phyloP scores from a whole-genome alignment of 148 eudicot species.

The Pharnaceum exiguum region DNA sequence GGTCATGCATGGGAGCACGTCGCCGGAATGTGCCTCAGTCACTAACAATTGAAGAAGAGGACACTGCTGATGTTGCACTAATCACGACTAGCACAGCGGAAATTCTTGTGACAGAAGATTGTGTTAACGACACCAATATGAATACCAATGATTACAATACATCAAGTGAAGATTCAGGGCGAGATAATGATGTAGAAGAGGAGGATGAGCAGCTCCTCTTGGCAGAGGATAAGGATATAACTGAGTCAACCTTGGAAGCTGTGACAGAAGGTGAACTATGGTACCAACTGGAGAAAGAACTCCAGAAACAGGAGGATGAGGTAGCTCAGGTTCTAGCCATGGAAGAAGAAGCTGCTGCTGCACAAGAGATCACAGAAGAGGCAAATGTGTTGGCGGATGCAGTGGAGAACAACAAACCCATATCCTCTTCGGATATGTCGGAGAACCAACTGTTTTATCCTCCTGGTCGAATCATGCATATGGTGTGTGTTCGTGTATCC shows the following conservation, averaged over 20 bases:
- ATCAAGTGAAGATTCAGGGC: constrained; percentile 40
- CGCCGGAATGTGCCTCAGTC: constrained; percentile 51
- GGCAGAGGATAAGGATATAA: constrained; percentile 38
- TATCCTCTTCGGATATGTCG: constrained; percentile 43
- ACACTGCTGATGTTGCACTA: constrained; percentile 40
- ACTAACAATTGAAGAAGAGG: constrained; percentile 37
- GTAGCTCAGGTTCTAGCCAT: constrained; percentile 31
- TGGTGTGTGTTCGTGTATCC: constrained; percentile 36
- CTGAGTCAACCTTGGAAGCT: constrained; percentile 48
- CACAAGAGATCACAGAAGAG: constrained; percentile 60
- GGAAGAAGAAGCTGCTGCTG: constrained; percentile 75
- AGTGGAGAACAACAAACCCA: constrained; percentile 45
- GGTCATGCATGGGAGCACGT: constrained; percentile 94
- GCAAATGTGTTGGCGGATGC: constrained; percentile 54
- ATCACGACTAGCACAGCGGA: constrained; percentile 33
- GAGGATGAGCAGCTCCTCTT: constrained; percentile 52
- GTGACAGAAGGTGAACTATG: constrained; percentile 73
- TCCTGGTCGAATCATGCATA: constrained; percentile 87
- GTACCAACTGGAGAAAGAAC: constrained; percentile 81
- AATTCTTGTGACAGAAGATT: constrained; percentile 35
- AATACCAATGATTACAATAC: constrained; percentile 31
- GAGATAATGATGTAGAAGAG: constrained; percentile 55
- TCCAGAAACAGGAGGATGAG: constrained; percentile 44
- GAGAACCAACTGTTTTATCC: constrained; percentile 80
- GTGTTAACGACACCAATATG: constrained; percentile 16